Percentiles rank a stretch among this genome's conserved stretches.
phyloP scores from a whole-genome alignment of 2,329 filamentous ascomycete species.

The Diaporthe longicolla region DNA sequence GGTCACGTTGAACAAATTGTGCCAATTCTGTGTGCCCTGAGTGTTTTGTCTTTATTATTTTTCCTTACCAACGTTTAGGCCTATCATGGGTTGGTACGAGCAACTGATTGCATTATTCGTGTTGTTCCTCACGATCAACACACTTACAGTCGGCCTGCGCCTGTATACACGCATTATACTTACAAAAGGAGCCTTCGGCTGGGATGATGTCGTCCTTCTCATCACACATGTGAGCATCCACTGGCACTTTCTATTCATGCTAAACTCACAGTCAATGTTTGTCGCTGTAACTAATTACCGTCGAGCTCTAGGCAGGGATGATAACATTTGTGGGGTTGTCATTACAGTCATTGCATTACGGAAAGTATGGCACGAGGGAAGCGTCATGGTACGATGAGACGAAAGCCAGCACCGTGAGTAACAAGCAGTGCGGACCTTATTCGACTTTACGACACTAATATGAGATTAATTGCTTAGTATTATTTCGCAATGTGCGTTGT shows the following conservation, averaged over 20 bases:
- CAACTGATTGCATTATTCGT: conserved; percentile 17
- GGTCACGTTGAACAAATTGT: neutral
- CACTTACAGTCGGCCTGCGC: conserved; percentile 36
- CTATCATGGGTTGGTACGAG: neutral
- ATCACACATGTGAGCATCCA: conserved; percentile 27
- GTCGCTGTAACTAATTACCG: no score
- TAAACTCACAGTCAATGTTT: no score
- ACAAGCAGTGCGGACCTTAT: accelerated
- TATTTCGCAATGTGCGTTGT: conserved; percentile 24
- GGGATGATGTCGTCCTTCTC: conserved; percentile 38
- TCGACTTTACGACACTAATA: neutral
- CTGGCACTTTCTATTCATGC: no score
- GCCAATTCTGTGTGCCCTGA: neutral
- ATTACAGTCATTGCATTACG: conserved; percentile 7
- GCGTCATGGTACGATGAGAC: neutral
- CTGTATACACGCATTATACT: conserved; percentile 30
- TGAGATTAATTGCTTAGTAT: neutral
- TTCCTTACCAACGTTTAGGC: no score
- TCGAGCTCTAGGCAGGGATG: conserved; percentile 13
- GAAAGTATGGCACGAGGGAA: neutral
- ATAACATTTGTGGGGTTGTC: conserved; percentile 20
- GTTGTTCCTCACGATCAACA: conserved; percentile 36
- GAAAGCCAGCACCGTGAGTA: neutral
- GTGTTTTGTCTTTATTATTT: neutral
- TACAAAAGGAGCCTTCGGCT: conserved; percentile 37